Evolutionary conservation across 2,329 filamentous ascomycete genomes (phyloP).

Genomic region (Coniochaeta pulveracea): DNA sequence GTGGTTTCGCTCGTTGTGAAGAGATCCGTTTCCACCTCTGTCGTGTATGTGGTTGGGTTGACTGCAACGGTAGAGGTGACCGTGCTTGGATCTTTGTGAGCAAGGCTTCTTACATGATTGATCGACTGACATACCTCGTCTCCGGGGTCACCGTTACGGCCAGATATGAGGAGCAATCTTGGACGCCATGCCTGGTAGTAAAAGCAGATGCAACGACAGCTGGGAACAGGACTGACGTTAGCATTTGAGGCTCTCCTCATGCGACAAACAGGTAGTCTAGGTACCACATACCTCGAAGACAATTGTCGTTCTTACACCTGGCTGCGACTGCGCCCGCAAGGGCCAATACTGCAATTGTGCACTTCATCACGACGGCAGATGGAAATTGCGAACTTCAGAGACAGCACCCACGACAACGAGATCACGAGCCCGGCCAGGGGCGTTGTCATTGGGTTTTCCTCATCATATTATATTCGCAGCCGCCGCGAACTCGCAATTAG

Average conservation of each 20-base stretch:
- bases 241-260: neutral
- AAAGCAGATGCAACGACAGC: slow-evolving; percentile 2
- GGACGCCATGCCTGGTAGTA: slow-evolving; percentile 2
- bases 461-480: too few species aligned
- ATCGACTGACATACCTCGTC: slow-evolving; percentile 1
- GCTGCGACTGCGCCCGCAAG: neutral
- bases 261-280: neutral
- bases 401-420: too few species aligned
- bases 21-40: neutral
- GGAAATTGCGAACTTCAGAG: too few species aligned
- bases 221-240: neutral
- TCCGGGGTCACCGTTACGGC: slow-evolving; percentile 4
- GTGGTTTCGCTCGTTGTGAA: neutral
- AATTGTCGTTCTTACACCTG: neutral
- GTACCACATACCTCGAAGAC: slow-evolving; percentile 2
- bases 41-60: neutral
- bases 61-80: slow-evolving; percentile 3
- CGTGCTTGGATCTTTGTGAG: slow-evolving; percentile 1
- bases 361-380: too few species aligned
- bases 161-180: slow-evolving; percentile 4
- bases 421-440: too few species aligned
- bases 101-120: neutral
- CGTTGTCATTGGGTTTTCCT: too few species aligned
- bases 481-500: too few species aligned
- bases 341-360: too few species aligned